Base-by-base conservation (phyloP, 495 filamentous ascomycete genomes). In the Schizothecium vesticola region DNA sequence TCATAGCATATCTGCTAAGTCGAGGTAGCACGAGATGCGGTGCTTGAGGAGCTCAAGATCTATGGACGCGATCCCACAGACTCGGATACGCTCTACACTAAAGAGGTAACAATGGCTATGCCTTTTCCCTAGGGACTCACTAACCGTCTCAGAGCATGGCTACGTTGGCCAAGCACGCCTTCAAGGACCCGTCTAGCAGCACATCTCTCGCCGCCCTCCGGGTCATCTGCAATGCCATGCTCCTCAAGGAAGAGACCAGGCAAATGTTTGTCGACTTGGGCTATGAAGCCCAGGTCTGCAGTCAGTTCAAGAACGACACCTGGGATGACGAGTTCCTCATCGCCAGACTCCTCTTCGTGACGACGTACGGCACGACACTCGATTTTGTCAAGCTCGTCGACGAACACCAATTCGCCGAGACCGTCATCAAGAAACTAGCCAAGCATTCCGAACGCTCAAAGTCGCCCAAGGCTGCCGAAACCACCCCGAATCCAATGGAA, bases 271-370 rank as follows among this genome's bases (percentile, higher is more conserved):
- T 94, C 2, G 88, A 96, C 75, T 80, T 91, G n/a, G 91, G 89
- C 10, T 92, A 86, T 70, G 89, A 86, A 51, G 79, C 84, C 23
- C 91, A 89, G 74, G 84, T 89, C 16, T 92, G 92, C 51, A 85
- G 87, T 59, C 86, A 83, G 65, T 84, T 97, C 36, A 90, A 91
- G 86, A 89, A 82, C 70, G 89, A 94, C 75, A 90, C 83, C 71
- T 83, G 84, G 19, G 93, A 98, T 61, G 91, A 99, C 72, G 94
- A 99, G 76, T 96, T 99, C 79, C 81, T 97, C 0, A 80, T 87
- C 36, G 90, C 90, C 56, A 86, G 95, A 33, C 89, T 99, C 23
- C 79, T 98, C 10, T 93, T 98, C 68, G 81, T 97, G 3, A 86
- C 89, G 13, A 98, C 95, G 0, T 98, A 97, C 72, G 85, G 88